Evolutionary conservation across 2,329 filamentous ascomycete genomes (phyloP), one percentile per base, ranked within the genome.

Genomic region (Phialemonium atrogriseum): DNA sequence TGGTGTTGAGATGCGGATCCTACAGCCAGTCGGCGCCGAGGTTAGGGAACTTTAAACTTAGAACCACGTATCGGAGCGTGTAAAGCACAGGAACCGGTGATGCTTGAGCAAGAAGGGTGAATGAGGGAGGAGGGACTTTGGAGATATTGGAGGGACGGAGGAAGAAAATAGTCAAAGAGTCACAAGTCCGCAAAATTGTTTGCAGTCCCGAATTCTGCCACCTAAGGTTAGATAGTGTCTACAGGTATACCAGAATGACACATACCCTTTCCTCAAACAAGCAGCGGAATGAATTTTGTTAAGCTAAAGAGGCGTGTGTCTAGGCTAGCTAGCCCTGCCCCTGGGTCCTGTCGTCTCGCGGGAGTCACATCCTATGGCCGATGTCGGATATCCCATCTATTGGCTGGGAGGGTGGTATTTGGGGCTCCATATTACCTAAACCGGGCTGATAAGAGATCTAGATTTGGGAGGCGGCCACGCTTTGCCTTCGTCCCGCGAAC

Each of bases 381-480:
- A 43, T 41, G 39, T 43, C 40, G 37, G 44, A 37, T 24, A 20
- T 9, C 9, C 14, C 32, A 13, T 16, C 35, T 26, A 44, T 42
- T 42, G 41, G 41, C 24, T 20, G 24, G 27, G 20, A 29, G 26
- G 15, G 19, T 14, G 13, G 20, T 14, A 21, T 32, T 32, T 33
- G 31, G 11, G 10, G 20, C 13, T 16, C 35, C 24, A 35, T 24
- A 41, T 46, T 48, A 46, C 39, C 44, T 45, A 45, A 44, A 42
- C 29, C 37, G 30, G 40, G 17, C 38, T 43, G 45, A 46, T 48
- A 48, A 48, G 40, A 36, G 27, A 35, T 19, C 26, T n/a, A n/a
- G n/a, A n/a, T n/a, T n/a, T n/a, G n/a, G n/a, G n/a, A n/a, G n/a
- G n/a, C n/a, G n/a, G n/a, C n/a, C n/a, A n/a, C n/a, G n/a, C n/a